Base-by-base conservation (phyloP, 306 rosid species). In the Carpinus viminea region DNA sequence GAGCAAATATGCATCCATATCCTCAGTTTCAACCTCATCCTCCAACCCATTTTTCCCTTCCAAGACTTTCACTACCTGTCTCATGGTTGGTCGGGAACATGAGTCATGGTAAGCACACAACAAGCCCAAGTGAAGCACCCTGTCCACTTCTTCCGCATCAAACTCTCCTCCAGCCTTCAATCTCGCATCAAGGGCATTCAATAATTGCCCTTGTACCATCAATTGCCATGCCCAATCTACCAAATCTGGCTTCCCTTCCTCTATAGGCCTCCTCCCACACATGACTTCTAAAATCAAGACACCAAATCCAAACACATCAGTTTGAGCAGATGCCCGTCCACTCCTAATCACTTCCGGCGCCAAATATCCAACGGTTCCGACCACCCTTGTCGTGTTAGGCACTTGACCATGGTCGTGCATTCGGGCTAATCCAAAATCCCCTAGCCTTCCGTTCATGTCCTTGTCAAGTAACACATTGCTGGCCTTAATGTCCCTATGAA, bases 401-500 rank as follows among this genome's bases (percentile, higher is more conserved):
- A 87, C 89, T 81, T 92, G 92, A 34, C 78, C 86, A 17, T 90
- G 87, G 51, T 73, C 74, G 3, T 94, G 97, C 86, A 94, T 86
- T 26, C 93, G 83, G 18, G 97, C 97, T 64, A 92, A 78, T 56
- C 97, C 97, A 56, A 92, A 94, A 77, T 94, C 98, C 15, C 98
- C 97, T 1, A 92, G 80, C 76, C 85, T 89, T 56, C 91, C 98
- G 62, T 82, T 94, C 94, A 91, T 90, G 7, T 92, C 91, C 71
- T 89, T 92, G 53, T 94, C 98, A 0, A 94, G 84, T 59, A 92
- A 80, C 34, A 91, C 98, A 66, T 94, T 94, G 76, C 97, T 91
- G 2, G 97, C 97, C 76, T 94, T 94, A 13, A 94, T 94, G 79
- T 94, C 98, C 78, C 97, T 91, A 15, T 89, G 97, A 10, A 94